Evolutionary conservation across 139 green algal genomes (phyloP).

Genomic region (Haematococcus lacustris): DNA sequence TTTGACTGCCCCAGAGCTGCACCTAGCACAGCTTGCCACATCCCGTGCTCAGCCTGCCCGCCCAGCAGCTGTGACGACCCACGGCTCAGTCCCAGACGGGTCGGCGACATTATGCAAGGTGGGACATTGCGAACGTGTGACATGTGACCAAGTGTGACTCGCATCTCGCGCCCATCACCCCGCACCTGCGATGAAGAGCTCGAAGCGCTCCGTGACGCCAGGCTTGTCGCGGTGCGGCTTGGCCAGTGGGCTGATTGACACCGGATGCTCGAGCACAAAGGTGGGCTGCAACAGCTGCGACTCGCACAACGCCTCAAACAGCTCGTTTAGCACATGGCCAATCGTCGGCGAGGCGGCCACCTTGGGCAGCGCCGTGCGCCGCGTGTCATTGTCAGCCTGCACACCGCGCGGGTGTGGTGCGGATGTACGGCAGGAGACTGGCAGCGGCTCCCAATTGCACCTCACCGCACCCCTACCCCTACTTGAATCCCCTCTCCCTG

Average conservation of each 20-base stretch:
- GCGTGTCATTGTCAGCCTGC: conserved; percentile 11
- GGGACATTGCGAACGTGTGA: background rate
- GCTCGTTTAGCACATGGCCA: conserved; percentile 72
- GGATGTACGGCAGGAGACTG: no score
- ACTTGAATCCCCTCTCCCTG: no score
- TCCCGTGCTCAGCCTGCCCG: no score
- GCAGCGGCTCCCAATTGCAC: no score
- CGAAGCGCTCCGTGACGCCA: conserved; percentile 90
- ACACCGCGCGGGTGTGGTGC: background rate
- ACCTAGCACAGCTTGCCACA: no score
- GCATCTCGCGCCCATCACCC: background rate
- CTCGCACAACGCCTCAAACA: conserved; percentile 80
- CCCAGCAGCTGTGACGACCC: no score
- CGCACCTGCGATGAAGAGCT: conserved; percentile 89
- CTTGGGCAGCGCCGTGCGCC: conserved; percentile 18
- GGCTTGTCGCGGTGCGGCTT: conserved; percentile 82
- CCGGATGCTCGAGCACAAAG: conserved; percentile 92
- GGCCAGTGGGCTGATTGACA: conserved; percentile 90
- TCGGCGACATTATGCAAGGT: background rate
- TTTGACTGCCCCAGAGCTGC: no score
- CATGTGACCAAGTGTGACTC: background rate
- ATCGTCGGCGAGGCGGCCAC: conserved; percentile 7
- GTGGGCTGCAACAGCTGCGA: conserved; percentile 83
- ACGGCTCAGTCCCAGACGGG: background rate
- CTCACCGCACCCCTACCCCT: no score